A percentile compares a stretch with the other conserved stretches of the same genome.
Conservation (phyloP, 768 basidiomycete species). For the Sporobolomyces phaffii region DNA sequence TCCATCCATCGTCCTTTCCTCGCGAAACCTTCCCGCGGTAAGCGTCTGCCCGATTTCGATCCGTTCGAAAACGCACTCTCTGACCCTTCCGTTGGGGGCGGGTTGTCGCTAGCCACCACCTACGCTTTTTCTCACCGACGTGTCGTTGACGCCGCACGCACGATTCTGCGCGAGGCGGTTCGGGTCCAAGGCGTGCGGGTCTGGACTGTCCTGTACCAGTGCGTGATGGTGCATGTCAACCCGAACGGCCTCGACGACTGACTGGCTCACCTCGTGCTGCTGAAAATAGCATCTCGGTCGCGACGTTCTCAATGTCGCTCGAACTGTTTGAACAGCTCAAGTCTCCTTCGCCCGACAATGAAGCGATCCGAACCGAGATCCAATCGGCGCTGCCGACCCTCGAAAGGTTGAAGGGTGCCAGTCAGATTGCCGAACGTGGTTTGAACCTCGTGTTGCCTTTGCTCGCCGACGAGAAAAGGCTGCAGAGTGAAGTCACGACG, state of each 20-base stretch:
- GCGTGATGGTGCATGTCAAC: neutral
- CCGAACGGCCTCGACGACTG: neutral
- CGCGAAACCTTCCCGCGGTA: conserved; percentile 25
- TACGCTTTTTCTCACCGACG: conserved; percentile 30
- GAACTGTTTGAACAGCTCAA: conserved; percentile 36
- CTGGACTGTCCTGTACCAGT: conserved; percentile 32
- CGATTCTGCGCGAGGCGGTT: conserved; percentile 31
- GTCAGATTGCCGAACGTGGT: conserved; percentile 31
- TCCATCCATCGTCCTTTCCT: conserved; percentile 37
- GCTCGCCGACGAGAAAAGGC: conserved; percentile 30
- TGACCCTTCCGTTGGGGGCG: no score
- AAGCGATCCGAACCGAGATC: conserved; percentile 29
- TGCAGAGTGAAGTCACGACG: conserved; percentile 14
- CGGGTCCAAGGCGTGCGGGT: conserved; percentile 4
- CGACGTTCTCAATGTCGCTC: conserved; percentile 30
- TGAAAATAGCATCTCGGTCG: conserved; percentile 15
- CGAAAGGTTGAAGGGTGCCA: conserved; percentile 16
- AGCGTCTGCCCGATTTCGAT: neutral
- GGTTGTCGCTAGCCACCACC: conserved; percentile 25
- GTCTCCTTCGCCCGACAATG: conserved; percentile 8
- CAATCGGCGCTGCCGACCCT: conserved; percentile 21
- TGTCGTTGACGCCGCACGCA: conserved; percentile 28
- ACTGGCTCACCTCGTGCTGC: neutral
- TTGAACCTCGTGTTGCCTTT: conserved; percentile 28
- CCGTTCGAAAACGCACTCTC: no score